phyloP scores from a whole-genome alignment of 176 grass and related monocot species.

The Secale cereale region DNA sequence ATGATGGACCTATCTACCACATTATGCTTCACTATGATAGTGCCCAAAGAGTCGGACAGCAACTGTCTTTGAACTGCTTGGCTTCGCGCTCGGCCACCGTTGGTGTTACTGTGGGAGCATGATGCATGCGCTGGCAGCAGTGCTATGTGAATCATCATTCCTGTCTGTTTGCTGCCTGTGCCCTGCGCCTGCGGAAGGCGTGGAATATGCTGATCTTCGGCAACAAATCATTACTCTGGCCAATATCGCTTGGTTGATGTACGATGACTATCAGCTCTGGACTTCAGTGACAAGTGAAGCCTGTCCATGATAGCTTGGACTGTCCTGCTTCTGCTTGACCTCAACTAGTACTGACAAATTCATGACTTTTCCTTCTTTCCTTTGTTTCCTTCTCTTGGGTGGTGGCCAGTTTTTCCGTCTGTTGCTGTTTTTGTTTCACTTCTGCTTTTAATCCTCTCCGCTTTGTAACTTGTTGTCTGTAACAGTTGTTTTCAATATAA shows the following conservation, averaged over 20 bases:
- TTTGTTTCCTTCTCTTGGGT: neutral
- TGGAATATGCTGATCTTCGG: neutral
- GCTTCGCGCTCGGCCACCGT: neutral
- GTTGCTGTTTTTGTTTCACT: neutral
- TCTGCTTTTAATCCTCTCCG: neutral
- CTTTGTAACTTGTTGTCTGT: neutral
- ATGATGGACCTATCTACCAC: neutral
- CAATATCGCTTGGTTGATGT: neutral
- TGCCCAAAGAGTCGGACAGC: neutral
- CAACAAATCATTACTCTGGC: neutral
- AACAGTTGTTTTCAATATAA: neutral
- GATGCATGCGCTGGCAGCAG: neutral
- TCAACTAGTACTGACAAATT: neutral
- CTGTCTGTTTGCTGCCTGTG: neutral
- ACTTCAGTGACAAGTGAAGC: neutral
- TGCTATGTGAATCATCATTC: neutral
- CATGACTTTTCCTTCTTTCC: neutral
- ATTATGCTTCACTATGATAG: constrained; percentile 3
- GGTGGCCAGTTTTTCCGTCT: neutral
- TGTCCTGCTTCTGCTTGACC: neutral
- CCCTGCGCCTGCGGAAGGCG: neutral
- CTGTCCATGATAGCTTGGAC: neutral
- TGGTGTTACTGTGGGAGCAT: neutral
- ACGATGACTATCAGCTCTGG: neutral
- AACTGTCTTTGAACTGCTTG: neutral